Evolutionary conservation across 345 rosid genomes (phyloP).

Genomic region (Populus alba): DNA sequence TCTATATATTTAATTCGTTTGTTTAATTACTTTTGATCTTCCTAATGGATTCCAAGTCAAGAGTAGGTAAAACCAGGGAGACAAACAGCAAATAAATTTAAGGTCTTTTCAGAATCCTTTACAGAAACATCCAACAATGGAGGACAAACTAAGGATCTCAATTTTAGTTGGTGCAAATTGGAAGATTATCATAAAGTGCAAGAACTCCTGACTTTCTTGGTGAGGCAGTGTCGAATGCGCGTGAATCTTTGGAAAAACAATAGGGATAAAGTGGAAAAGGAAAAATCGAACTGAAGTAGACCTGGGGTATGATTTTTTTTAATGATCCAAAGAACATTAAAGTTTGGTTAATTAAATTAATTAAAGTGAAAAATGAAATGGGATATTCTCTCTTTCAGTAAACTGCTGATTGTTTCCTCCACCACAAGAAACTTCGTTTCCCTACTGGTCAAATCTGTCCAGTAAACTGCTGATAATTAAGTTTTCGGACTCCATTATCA

Average conservation of each 20-base stretch:
- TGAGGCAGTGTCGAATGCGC: background rate
- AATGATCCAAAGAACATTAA: no score
- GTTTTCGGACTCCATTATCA: no score
- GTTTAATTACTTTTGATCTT: background rate
- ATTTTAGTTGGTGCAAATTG: no score
- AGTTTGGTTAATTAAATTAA: no score
- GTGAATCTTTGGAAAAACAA: background rate
- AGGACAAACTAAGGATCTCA: no score
- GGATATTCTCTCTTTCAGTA: no score
- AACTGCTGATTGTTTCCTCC: no score
- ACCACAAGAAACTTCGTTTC: no score
- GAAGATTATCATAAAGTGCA: background rate
- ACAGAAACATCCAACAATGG: background rate
- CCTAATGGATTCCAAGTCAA: background rate
- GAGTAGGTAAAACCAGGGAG: background rate
- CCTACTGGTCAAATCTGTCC: no score
- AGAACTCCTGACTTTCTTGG: background rate
- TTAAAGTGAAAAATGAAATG: no score
- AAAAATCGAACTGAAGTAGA: background rate
- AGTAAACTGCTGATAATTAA: no score
- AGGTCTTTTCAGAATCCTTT: no score
- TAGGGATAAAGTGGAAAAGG: background rate
- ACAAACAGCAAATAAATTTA: background rate
- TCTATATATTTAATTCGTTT: background rate
- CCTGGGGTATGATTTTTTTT: background rate